phyloP scores from a whole-genome alignment of 768 basidiomycete species.

The Naganishia kalamii region DNA sequence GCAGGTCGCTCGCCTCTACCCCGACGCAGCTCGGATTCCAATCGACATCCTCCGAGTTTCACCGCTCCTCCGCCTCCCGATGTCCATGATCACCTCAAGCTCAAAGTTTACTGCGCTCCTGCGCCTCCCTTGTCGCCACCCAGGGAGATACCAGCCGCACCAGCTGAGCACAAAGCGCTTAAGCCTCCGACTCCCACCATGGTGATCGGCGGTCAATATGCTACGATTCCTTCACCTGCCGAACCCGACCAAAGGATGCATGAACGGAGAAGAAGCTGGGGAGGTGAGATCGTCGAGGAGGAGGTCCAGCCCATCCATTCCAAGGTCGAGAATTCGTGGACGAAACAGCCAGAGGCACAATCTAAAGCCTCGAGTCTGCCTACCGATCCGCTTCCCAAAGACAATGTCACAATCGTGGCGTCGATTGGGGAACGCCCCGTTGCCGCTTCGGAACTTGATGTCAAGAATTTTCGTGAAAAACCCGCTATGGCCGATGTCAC shows the following conservation, averaged over 20 bases:
- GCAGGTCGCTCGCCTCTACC: background rate
- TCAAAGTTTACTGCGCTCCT: conserved; percentile 44
- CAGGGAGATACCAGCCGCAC: conserved; percentile 21
- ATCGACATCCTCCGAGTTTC: conserved; percentile 21
- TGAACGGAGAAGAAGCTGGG: conserved; percentile 42
- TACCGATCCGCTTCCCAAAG: background rate
- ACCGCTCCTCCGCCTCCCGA: conserved; percentile 34
- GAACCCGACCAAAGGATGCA: conserved; percentile 23
- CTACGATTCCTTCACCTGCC: conserved; percentile 28
- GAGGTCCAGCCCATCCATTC: conserved; percentile 7
- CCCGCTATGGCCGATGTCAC: background rate
- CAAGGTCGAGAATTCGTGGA: conserved; percentile 6
- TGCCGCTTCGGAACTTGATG: conserved; percentile 15
- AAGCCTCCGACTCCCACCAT: conserved; percentile 26
- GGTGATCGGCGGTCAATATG: conserved; percentile 35
- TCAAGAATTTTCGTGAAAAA: conserved; percentile 1
- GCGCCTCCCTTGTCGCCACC: conserved; percentile 42
- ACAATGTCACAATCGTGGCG: background rate
- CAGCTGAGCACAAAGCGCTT: conserved; percentile 4
- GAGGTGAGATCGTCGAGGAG: conserved; percentile 29
- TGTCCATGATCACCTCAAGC: conserved; percentile 37
- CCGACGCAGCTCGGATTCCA: conserved; percentile 18
- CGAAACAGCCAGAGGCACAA: conserved; percentile 7
- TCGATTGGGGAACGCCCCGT: background rate
- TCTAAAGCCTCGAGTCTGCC: conserved; percentile 1